Base-by-base conservation (phyloP, 768 basidiomycete species). In the Xerocomellus amylosporus region DNA sequence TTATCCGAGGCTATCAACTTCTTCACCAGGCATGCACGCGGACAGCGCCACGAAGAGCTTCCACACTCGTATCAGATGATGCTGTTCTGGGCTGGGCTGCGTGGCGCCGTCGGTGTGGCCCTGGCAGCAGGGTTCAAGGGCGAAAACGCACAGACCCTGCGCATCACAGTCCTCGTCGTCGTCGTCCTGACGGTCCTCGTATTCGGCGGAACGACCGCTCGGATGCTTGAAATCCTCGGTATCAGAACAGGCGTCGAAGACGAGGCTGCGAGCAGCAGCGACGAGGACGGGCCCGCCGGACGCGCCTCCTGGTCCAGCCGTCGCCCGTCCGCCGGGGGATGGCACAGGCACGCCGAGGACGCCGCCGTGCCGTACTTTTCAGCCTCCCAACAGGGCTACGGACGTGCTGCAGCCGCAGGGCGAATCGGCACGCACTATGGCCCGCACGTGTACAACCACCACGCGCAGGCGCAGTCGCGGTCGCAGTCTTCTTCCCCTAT, bases 31-130 rank as follows among this genome's bases (percentile, higher is more conserved):
- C 90, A 95, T 56, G 86, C 83, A 3, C 84, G 92, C 1, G 93
- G 93, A 1, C 90, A 94, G 64, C 82, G 93, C 39, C 74, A 80
- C 22, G 95, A 97, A 60, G 95, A 98, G 62, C 76, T 99, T 5
- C 95, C 97, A 1, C 95, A 98, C 71, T 94, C 93, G 12, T 98
- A 99, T 66, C 95, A 98, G 64, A 96, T 98, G 92, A 97, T 98
- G 94, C 75, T 98, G 15, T 98, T 98, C 74, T 99, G 96, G 97
- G 96, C 96, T 1, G 96, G 96, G 6, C 75, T 99, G 50, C 80
- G 97, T 28, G 97, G 97, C 34, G 97, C 97, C 0, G 97, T 99
- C 40, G 97, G 97, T 37, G 97, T 99, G 20, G 97, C 97, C 4
- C 83, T 99, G 30, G 97, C 97, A 1, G 90, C 93, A 2, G 95